Evolutionary conservation across 768 basidiomycete species (phyloP), one percentile per base, ranked within the genome.

Genomic region (Mycena filopes): DNA sequence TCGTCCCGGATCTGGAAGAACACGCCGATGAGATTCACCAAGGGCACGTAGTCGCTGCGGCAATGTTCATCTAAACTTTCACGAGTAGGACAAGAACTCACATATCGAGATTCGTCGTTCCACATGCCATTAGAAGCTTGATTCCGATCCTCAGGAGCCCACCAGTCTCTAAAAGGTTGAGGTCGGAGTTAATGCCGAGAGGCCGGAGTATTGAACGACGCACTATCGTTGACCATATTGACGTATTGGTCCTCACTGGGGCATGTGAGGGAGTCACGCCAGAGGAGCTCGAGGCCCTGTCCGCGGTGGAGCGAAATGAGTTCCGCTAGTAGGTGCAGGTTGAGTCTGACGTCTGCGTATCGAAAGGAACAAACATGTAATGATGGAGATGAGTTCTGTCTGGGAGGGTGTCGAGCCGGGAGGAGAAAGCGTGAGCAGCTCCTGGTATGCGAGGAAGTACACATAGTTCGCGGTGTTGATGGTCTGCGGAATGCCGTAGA

Each of bases 391-490:
- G 18, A 96, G 79, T 62, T 90, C 82, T 63, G 73, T 76, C 56
- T 79, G 77, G 6, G 78, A 69, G 16, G 74, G 55, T 0, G 38
- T n/a, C 42, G 49, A 26, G 16, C 36, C 41, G 26, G 50, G 56
- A 50, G 87, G 50, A 10, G 60, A 79, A 46, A 69, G 82, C 13
- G 82, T 80, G 67, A 91, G 88, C 1, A 98, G 84, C 68, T 97
- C 93, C 69, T 95, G 86, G 74, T 91, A 96, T 0, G 96, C 97
- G 45, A 95, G 86, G 73, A 99, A 99, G 74, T 97, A 98, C 29
- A 96, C 95, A 69, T 98, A 99, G 74, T 98, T 98, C 0, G 97
- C 97, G 0, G 92, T 89, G 75, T 99, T 99, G 80, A 99, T 96
- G 0, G 97, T 98, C 74, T 98, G 97, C 0, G 97, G 95, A 3